phyloP scores from a whole-genome alignment of 306 rosid genomes.

The Astragalus glycyphyllos region DNA sequence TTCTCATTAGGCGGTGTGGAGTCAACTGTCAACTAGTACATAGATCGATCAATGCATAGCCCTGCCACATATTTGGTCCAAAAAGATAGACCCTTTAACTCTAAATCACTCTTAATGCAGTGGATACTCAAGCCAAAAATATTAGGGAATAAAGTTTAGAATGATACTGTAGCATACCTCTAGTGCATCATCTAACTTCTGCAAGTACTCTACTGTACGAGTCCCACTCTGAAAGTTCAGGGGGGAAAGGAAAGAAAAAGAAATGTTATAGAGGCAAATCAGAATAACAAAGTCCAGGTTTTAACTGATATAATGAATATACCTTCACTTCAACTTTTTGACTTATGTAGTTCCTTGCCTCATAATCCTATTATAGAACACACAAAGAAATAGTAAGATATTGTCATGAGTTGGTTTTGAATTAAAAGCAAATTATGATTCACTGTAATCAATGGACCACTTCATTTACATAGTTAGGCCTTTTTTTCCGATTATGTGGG shows the following conservation, averaged over 20 bases:
- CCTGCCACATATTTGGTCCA: no score
- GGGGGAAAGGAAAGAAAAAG: background rate
- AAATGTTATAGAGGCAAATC: constrained; percentile 15
- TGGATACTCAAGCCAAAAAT: constrained; percentile 17
- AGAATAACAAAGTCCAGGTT: constrained; percentile 39
- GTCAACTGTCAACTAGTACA: background rate
- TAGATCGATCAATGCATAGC: no score
- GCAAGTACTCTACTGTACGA: constrained; percentile 68
- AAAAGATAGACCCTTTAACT: background rate
- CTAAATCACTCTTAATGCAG: background rate
- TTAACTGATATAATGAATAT: constrained; percentile 41
- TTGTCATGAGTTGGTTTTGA: constrained; percentile 10
- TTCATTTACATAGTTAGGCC: background rate
- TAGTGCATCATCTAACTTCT: constrained; percentile 80
- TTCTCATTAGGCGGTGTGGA: background rate
- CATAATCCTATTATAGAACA: constrained; percentile 65
- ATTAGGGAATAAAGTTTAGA: constrained; percentile 2
- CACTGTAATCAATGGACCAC: constrained; percentile 30
- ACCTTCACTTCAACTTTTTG: constrained; percentile 91
- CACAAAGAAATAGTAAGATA: constrained; percentile 20
- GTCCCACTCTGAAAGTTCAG: constrained; percentile 76
- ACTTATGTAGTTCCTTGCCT: constrained; percentile 80
- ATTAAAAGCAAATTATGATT: constrained; percentile 21
- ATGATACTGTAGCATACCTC: constrained; percentile 57
- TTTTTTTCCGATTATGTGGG: background rate